Percentiles rank a stretch among this genome's conserved stretches.
phyloP scores from a whole-genome alignment of 73 alveolate genomes.

The Paramecium bursaria region DNA sequence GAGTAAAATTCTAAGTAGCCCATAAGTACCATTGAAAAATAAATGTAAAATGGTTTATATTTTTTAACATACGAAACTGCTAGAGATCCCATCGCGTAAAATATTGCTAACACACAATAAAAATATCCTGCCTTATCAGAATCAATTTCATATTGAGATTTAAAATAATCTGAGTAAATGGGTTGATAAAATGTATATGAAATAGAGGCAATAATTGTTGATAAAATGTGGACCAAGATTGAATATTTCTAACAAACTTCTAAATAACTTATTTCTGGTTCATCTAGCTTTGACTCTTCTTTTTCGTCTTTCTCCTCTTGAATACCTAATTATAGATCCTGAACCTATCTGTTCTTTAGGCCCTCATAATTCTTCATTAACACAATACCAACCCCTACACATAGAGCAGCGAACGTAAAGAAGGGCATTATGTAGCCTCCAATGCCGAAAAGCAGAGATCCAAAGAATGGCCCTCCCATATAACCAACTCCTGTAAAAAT shows the following conservation, averaged over 20 bases:
- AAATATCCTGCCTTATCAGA: conserved; percentile 10
- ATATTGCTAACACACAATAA: background rate
- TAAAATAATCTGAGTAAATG: background rate
- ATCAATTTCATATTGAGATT: background rate
- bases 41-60: conserved; percentile 16
- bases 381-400: background rate
- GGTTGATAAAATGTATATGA: conserved; percentile 27
- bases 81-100: background rate
- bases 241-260: background rate
- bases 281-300: too few relatives aligned
- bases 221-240: background rate
- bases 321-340: too few relatives aligned
- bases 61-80: background rate
- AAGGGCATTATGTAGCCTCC: conserved; percentile 24
- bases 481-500: conserved; percentile 32
- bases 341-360: too few relatives aligned
- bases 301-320: too few relatives aligned
- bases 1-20: conserved; percentile 14
- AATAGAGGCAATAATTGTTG: background rate
- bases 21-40: background rate
- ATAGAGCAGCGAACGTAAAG: background rate
- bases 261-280: conserved; percentile 8
- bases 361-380: conserved; percentile 10
- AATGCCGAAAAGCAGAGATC: background rate
- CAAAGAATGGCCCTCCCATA: conserved; percentile 41